A percentile compares a stretch with the other conserved stretches of the same genome.
phyloP scores from a whole-genome alignment of 2,329 filamentous ascomycete genomes.

The Ceratocystiopsis minuta region DNA sequence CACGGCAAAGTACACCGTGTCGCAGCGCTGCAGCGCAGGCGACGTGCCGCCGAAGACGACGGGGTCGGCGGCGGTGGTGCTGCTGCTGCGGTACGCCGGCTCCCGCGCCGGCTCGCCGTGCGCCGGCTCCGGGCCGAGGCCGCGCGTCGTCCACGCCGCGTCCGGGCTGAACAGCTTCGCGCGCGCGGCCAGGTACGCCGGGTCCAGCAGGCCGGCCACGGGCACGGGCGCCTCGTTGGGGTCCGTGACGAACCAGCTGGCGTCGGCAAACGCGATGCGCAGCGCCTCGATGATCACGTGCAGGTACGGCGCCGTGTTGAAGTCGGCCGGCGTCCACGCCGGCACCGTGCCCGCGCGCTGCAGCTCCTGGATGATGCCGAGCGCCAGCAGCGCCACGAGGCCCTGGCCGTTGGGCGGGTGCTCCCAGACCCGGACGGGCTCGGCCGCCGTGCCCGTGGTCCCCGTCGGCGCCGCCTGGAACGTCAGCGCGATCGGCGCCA shows the following conservation, averaged over 20 bases:
- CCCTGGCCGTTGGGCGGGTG: slow-evolving; percentile 94
- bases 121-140: slow-evolving; percentile 21
- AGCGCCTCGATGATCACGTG: slow-evolving; percentile 80
- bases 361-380: slow-evolving; percentile 79
- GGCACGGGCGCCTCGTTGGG: slow-evolving; percentile 57
- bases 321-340: slow-evolving; percentile 47
- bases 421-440: slow-evolving; percentile 73
- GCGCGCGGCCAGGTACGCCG: slow-evolving; percentile 57
- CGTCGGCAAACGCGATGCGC: slow-evolving; percentile 79
- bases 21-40: slow-evolving; percentile 67
- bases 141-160: slow-evolving; percentile 38
- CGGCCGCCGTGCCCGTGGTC: too few relatives aligned
- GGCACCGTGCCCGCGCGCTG: slow-evolving; percentile 60
- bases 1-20: slow-evolving; percentile 87
- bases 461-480: slow-evolving; percentile 22
- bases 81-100: slow-evolving; percentile 48
- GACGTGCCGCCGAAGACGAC: slow-evolving; percentile 17
- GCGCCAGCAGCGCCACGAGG: slow-evolving; percentile 82
- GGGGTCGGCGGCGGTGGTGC: slow-evolving; percentile 12
- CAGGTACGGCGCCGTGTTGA: slow-evolving; percentile 67
- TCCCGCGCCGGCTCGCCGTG: slow-evolving; percentile 24
- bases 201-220: slow-evolving; percentile 47
- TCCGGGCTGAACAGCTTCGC: slow-evolving; percentile 35
- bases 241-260: slow-evolving; percentile 77
- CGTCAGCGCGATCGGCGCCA: slow-evolving; percentile 67